Conservation (phyloP, 108 stramenopile species). For the Skeletonema potamos region DNA sequence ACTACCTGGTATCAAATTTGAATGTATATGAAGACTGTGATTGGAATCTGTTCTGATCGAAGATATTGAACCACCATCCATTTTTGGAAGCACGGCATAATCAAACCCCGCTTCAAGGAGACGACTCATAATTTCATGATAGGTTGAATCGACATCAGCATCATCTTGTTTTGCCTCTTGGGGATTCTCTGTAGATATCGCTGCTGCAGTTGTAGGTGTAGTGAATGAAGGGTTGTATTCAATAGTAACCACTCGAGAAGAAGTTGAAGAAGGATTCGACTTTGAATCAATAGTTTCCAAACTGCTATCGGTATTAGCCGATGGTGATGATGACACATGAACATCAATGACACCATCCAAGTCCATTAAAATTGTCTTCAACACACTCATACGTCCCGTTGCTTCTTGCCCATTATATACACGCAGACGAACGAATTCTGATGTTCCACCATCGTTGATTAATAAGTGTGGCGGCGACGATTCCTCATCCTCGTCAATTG, state of each 20-base stretch:
- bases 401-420: neutral
- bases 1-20: neutral
- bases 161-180: conserved; percentile 18
- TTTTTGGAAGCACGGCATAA: conserved; percentile 1
- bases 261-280: neutral
- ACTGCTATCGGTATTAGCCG: neutral
- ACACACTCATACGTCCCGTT: neutral
- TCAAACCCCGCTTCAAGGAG: conserved; percentile 22
- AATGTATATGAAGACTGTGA: neutral
- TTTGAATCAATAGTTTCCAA: neutral
- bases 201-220: neutral
- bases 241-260: conserved; percentile 10
- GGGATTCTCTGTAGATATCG: conserved; percentile 17
- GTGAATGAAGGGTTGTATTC: conserved; percentile 3
- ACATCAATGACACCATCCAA: conserved; percentile 16
- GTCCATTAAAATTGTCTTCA: conserved; percentile 15
- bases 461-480: neutral
- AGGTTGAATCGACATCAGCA: neutral
- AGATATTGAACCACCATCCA: too few species aligned
- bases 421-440: neutral
- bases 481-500: conserved; percentile 4
- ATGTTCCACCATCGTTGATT: neutral
- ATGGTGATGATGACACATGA: neutral
- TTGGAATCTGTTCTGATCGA: neutral
- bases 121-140: conserved; percentile 5